Evolutionary conservation across 2,329 filamentous ascomycete genomes (phyloP).

Genomic region (Setomelanomma holmii): DNA sequence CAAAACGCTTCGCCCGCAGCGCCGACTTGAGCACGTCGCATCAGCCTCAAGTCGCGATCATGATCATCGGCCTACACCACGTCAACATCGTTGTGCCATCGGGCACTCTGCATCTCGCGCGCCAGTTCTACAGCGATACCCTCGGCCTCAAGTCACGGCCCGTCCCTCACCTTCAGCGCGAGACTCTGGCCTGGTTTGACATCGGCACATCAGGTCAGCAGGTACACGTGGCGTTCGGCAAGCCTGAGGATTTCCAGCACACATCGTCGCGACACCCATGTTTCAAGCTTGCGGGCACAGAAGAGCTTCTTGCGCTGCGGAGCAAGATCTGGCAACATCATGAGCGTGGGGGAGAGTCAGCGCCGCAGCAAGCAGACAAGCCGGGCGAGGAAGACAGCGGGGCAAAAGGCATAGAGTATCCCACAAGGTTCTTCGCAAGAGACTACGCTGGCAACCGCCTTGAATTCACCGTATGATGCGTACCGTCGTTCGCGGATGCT

Average conservation of each 20-base stretch:
- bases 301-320: constrained; percentile 59
- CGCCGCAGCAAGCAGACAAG: constrained; percentile 62
- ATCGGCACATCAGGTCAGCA: constrained; percentile 63
- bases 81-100: constrained; percentile 23
- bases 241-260: constrained; percentile 30
- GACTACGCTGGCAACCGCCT: constrained; percentile 52
- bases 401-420: constrained; percentile 65
- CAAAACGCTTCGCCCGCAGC: no score
- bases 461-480: constrained; percentile 50
- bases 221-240: constrained; percentile 62
- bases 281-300: constrained; percentile 59
- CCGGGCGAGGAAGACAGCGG: constrained; percentile 56
- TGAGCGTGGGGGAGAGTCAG: constrained; percentile 55
- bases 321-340: constrained; percentile 61
- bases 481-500: no score
- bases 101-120: constrained; percentile 12
- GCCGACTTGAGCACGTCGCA: no score
- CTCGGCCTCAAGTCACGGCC: constrained; percentile 61
- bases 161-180: constrained; percentile 61
- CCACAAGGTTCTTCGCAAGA: constrained; percentile 66
- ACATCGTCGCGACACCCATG: constrained; percentile 63
- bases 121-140: constrained; percentile 46
- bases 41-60: constrained; percentile 3
- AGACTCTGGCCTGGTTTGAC: constrained; percentile 66
- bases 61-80: constrained; percentile 27